phyloP scores from a whole-genome alignment of 495 filamentous ascomycete species.

The Peziza echinospora region DNA sequence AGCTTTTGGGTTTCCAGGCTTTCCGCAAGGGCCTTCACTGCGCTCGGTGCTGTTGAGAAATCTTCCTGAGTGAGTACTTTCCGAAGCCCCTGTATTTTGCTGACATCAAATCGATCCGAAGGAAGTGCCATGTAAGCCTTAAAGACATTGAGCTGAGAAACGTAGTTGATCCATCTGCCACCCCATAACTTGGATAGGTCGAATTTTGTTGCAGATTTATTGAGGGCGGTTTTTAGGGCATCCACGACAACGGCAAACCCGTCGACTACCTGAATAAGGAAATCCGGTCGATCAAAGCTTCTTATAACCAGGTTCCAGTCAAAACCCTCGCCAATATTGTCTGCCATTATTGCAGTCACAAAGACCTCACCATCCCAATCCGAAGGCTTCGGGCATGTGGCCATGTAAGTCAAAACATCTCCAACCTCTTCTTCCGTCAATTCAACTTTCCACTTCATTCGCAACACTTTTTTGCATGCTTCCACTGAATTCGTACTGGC shows the following conservation, averaged over 20 bases:
- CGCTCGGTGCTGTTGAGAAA: slow-evolving; percentile 48
- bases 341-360: slow-evolving; percentile 36
- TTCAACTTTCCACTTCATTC: slow-evolving; percentile 35
- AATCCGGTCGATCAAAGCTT: slow-evolving; percentile 58
- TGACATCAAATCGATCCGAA: slow-evolving; percentile 55
- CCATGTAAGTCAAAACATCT: slow-evolving; percentile 61
- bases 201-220: slow-evolving; percentile 29
- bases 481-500: slow-evolving; percentile 26
- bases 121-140: slow-evolving; percentile 51
- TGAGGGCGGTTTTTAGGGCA: slow-evolving; percentile 43
- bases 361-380: slow-evolving; percentile 54
- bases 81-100: slow-evolving; percentile 58
- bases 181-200: slow-evolving; percentile 81
- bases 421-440: slow-evolving; percentile 67
- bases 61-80: slow-evolving; percentile 55
- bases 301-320: slow-evolving; percentile 66
- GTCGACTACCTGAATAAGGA: slow-evolving; percentile 42
- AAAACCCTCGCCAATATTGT: slow-evolving; percentile 36
- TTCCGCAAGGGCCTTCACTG: slow-evolving; percentile 46
- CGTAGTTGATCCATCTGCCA: slow-evolving; percentile 62
- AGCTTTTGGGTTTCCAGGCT: slow-evolving; percentile 65
- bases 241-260: slow-evolving; percentile 67
- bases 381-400: slow-evolving; percentile 40
- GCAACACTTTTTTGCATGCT: slow-evolving; percentile 27
- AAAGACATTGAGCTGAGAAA: slow-evolving; percentile 78